Base-by-base conservation (phyloP, 495 filamentous ascomycete genomes). In the Podospora tetraspora region DNA sequence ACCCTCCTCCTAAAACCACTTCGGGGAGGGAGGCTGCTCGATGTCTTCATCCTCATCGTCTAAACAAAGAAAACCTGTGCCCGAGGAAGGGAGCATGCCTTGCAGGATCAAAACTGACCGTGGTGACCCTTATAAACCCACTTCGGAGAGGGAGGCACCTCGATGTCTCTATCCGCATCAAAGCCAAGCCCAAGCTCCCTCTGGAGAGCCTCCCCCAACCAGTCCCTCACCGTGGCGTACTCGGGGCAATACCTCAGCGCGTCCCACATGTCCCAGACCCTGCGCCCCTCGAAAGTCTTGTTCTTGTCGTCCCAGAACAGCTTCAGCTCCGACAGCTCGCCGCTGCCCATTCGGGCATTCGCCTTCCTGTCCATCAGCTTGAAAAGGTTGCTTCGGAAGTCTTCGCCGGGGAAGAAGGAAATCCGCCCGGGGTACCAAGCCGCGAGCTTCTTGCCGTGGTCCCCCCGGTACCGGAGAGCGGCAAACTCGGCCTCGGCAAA, bases 231-330 rank as follows among this genome's bases (percentile, higher is more conserved):
- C 5, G 5, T 16, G 6, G 16, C 16, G 6, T 52, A 52, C 43
- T 52, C 43, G 12, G 43, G 43, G 16, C 43, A 52, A n/a, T 52
- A 5, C 43, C 19, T n/a, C 43, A 52, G 43, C 43, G 16, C 43
- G 4, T 52, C 16, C 32, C 32, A 34, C 11, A 34, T 13, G 0
- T 12, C 32, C 3, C 11, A 13, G 32, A 34, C 32, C 32, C 3
- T 13, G 3, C 11, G 10, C 11, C 32, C 32, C 32, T 34, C 32
- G 10, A 12, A 90, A 71, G 76, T 83, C 62, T 68, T 72, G n/a
- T 66, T 59, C 13, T 68, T 65, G n/a, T 72, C 69, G 59, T 72
- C 69, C 25, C 70, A 77, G 16, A 69, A 34, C 9, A 34, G 32
- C 32, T 12, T 12, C 32, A 34, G 32, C 10, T 34, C 8, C 8